These are phyloP conservation scores for Osmanthus fragrans DNA, from an alignment of 257 asterid genomes.

Conservation along the genomic window DNA sequence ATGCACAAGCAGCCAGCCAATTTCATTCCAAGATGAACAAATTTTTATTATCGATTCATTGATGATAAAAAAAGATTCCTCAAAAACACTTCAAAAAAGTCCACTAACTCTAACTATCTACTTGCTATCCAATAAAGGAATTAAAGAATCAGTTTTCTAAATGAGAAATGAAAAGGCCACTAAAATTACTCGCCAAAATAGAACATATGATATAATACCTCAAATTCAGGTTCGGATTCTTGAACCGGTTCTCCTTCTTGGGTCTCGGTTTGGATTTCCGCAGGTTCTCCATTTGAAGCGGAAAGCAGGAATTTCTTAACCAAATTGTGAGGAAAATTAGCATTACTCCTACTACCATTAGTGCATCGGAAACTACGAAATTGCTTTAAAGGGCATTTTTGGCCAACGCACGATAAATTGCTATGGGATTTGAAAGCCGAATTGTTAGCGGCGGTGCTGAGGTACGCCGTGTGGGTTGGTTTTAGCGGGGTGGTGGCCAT, in stretches of 20 bases:
- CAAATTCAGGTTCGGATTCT: constrained; percentile 37
- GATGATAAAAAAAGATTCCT: neutral
- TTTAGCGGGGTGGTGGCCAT: constrained; percentile 48
- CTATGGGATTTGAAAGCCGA: constrained; percentile 27
- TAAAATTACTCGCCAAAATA: neutral
- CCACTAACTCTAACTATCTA: neutral
- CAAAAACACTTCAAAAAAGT: neutral
- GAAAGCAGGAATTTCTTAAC: constrained; percentile 27
- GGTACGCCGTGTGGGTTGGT: constrained; percentile 31
- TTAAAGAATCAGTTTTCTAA: neutral
- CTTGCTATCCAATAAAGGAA: neutral
- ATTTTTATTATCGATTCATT: neutral
- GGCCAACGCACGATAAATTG: constrained; percentile 20
- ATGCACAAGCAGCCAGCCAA: neutral
- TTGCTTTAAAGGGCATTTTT: constrained; percentile 28
- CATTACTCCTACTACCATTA: constrained; percentile 21
- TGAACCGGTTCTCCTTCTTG: constrained; percentile 37
- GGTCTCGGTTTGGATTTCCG: constrained; percentile 44
- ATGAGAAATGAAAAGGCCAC: neutral
- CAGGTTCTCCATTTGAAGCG: constrained; percentile 50
- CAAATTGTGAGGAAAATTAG: constrained; percentile 31
- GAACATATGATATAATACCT: constrained; percentile 30
- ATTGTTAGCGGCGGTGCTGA: constrained; percentile 19
- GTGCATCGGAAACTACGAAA: constrained; percentile 28
- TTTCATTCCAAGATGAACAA: neutral